phyloP scores from a whole-genome alignment of 164 flowering plant genomes.

The Nymphaea thermarum region DNA sequence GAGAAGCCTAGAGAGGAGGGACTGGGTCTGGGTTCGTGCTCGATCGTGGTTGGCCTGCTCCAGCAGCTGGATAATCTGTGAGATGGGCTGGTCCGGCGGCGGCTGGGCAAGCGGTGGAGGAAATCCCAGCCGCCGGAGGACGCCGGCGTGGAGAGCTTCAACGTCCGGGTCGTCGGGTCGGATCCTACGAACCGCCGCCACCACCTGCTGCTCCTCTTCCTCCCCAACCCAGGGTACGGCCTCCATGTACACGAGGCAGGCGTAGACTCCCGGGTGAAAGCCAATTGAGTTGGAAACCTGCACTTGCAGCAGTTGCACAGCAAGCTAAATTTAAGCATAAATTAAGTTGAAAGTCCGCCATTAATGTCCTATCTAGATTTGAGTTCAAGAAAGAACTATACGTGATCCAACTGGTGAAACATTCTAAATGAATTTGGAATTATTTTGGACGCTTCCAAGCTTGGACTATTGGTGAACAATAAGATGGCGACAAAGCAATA shows the following conservation, averaged over 20 bases:
- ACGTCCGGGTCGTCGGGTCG: background rate
- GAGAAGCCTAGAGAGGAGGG: background rate
- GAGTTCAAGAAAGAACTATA: too few species aligned
- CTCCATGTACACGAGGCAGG: background rate
- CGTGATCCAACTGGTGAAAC: too few species aligned
- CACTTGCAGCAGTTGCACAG: too few species aligned
- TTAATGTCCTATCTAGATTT: too few species aligned
- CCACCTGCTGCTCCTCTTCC: background rate
- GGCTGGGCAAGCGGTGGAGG: background rate
- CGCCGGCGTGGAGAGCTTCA: background rate
- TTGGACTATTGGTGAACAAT: too few species aligned
- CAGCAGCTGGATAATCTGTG: background rate
- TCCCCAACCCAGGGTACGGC: background rate
- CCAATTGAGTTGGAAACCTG: background rate
- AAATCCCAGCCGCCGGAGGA: background rate
- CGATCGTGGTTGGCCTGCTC: background rate
- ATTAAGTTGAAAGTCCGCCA: too few species aligned
- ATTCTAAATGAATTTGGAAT: too few species aligned
- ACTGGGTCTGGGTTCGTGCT: background rate
- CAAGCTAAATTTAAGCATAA: too few species aligned
- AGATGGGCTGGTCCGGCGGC: background rate
- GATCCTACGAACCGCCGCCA: background rate
- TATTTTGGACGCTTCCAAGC: too few species aligned
- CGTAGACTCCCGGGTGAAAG: background rate
- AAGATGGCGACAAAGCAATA: too few species aligned